phyloP scores from a whole-genome alignment of 108 stramenopile species.

The Nitzschia sp. region DNA sequence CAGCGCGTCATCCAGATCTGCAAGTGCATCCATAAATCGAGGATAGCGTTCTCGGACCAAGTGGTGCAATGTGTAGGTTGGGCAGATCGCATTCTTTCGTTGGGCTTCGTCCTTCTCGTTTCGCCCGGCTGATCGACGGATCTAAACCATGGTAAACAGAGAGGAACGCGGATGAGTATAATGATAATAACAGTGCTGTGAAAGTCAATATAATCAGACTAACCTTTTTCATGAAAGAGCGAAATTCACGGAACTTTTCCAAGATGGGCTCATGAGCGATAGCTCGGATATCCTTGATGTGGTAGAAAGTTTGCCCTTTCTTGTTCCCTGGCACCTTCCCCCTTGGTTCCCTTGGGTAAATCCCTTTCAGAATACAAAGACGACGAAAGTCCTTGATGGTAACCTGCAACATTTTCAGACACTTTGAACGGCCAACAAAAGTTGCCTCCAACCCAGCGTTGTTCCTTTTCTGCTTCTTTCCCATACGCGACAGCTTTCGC shows the following conservation, averaged over 20 bases:
- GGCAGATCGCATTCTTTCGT: constrained; percentile 75
- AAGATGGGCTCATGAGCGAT: constrained; percentile 97
- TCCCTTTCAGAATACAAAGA: constrained; percentile 99
- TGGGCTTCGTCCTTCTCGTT: constrained; percentile 89
- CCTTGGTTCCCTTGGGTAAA: constrained; percentile 96
- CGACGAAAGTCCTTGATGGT: constrained; percentile 97
- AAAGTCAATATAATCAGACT: background rate
- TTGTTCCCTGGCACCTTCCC: constrained; percentile 85
- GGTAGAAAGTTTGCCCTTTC: constrained; percentile 95
- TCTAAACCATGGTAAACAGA: too few species aligned
- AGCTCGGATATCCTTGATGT: constrained; percentile 96
- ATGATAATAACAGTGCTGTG: background rate
- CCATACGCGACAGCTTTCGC: constrained; percentile 95
- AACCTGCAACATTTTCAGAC: constrained; percentile 91
- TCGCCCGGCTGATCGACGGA: constrained; percentile 73
- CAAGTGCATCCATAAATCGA: constrained; percentile 93
- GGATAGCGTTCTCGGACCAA: constrained; percentile 99
- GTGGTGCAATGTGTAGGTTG: constrained; percentile 93
- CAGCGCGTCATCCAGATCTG: constrained; percentile 97
- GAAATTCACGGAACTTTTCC: constrained; percentile 95
- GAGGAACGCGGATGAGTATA: background rate
- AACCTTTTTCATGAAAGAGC: constrained; percentile 95
- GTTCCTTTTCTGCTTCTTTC: constrained; percentile 93
- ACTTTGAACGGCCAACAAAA: constrained; percentile 92
- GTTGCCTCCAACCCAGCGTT: constrained; percentile 91